Base-by-base conservation (phyloP, 2,329 filamentous ascomycete genomes). In the Aspergillus sp. region DNA sequence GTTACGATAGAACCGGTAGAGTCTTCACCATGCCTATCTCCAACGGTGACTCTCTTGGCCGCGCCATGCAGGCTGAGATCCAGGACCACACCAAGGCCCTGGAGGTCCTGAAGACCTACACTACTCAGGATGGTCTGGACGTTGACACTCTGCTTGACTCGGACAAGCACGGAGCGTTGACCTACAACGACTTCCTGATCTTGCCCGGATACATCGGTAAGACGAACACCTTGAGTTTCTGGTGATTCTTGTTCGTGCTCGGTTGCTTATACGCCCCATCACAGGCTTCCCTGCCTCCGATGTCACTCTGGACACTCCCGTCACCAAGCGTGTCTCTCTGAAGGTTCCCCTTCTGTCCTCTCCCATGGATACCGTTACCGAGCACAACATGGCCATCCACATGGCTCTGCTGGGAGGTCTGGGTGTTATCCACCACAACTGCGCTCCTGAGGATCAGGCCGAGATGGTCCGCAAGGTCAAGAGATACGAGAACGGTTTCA, bases 401-500 rank as follows among this genome's bases (percentile, higher is more conserved):
- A 96, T 84, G 77, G 81, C 82, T 41, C 77, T 84, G 52, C 77
- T 83, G 48, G 81, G 82, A 70, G 82, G 82, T 58, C 73, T 84
- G 4, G 82, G 95, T 81, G 92, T 99, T 70, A 96, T 99, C 69
- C 95, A 99, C 84, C 95, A 99, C 86, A 99, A 99, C 84, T 99
- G 95, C 86, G 95, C 93, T n/a, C 86, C 93, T 30, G 92, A 98
- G 27, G 91, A 91, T 58, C 95, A 99, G 83, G 95, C 95, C 67
- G 93, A 96, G 82, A 99, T 99, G 95, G 91, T 99, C 68, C 88
- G 92, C 79, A 98, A 97, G 84, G 95, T 99, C 71, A 99, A 99
- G 89, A 87, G 95, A 73, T 99, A 92, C 80, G 95, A 99, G 83
- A 99, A 99, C 82, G 95, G 95, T 70, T 99, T 99, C 84, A 99